Evolutionary conservation across 176 grass and related monocot genomes (phyloP), one percentile per base, ranked within the genome.

Genomic region (Lolium multiflorum): DNA sequence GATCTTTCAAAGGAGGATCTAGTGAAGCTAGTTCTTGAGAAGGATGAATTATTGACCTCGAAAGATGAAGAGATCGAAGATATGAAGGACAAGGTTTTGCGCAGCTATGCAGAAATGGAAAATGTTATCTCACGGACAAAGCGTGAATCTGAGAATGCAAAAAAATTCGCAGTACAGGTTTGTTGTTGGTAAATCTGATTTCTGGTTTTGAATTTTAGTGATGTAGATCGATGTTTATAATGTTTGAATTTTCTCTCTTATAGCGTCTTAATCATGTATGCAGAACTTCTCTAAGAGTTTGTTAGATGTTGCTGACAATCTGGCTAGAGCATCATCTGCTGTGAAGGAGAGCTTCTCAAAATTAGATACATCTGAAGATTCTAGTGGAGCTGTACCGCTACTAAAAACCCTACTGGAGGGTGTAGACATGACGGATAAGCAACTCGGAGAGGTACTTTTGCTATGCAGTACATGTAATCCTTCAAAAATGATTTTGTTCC

Each of bases 351-450:
- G 77, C 70, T 90, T 94, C 73, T 90, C 48, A 56, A 91, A 97
- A 87, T 86, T 97, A 43, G 85, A 92, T 86, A 50, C 28, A 59
- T 85, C 92, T 24, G 85, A 97, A 86, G 88, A 97, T 89, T 90
- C 85, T 81, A 46, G 64, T 86, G 94, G 89, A 76, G 89, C 94
- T 82, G 85, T 93, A 44, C 76, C 82, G 46, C 72, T 92, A 18
- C 71, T 97, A 39, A 92, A 90, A 82, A 92, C 94, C 43, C 65
- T 97, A 48, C 80, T 94, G 43, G 94, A 90, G 58, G 94, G 90
- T 85, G 88, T 92, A 70, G 88, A 92, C 80, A 91, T 97, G 90
- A 97, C 94, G 9, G 86, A 94, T 10, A 97, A 97, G 67, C 94
- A 97, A 91, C 86, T 97, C 24, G 86, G 63, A 50, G 86, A 94